A percentile compares a stretch with the other conserved stretches of the same genome.
These are phyloP conservation scores for Trypanosomatidae sp. DNA, from an alignment of 208 protist genomes.

Conservation along the genomic window DNA sequence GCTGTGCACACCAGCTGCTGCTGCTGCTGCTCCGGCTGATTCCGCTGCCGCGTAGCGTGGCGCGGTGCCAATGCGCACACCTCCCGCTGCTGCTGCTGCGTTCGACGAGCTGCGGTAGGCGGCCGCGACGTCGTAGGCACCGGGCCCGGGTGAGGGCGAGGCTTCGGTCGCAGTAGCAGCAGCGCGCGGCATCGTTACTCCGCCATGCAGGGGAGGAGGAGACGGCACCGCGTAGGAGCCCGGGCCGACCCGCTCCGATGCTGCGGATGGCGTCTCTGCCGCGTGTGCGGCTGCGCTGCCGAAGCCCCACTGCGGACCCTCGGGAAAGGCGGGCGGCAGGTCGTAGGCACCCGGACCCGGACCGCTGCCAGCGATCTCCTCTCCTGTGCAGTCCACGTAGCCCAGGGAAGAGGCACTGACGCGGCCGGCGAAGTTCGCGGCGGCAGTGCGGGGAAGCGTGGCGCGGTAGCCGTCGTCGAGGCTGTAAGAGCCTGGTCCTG, in stretches of 20 bases:
- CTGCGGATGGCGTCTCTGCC: background rate
- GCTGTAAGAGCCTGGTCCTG: no score
- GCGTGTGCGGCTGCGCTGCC: slow-evolving; percentile 6
- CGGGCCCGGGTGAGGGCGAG: slow-evolving; percentile 8
- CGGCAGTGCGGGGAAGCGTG: no score
- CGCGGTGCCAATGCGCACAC: slow-evolving; percentile 4
- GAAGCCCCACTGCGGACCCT: slow-evolving; percentile 29
- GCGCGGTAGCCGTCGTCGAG: no score
- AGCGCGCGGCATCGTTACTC: slow-evolving; percentile 8
- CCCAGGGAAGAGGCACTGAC: no score
- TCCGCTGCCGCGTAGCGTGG: background rate
- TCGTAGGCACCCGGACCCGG: slow-evolving; percentile 50
- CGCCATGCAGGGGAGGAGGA: slow-evolving; percentile 15
- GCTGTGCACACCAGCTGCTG: no score
- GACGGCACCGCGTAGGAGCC: slow-evolving; percentile 13
- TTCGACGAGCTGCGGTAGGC: no score
- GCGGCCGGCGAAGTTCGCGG: no score
- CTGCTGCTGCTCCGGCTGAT: no score
- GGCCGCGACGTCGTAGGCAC: slow-evolving; percentile 21
- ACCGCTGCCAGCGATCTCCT: no score
- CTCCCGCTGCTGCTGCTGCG: background rate
- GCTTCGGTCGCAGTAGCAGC: background rate
- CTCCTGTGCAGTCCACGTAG: no score
- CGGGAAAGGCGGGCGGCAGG: slow-evolving; percentile 22
- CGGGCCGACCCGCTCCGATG: slow-evolving; percentile 4